Evolutionary conservation across 169 alveolate genomes (phyloP).

Genomic region (Blepharisma undulans): DNA sequence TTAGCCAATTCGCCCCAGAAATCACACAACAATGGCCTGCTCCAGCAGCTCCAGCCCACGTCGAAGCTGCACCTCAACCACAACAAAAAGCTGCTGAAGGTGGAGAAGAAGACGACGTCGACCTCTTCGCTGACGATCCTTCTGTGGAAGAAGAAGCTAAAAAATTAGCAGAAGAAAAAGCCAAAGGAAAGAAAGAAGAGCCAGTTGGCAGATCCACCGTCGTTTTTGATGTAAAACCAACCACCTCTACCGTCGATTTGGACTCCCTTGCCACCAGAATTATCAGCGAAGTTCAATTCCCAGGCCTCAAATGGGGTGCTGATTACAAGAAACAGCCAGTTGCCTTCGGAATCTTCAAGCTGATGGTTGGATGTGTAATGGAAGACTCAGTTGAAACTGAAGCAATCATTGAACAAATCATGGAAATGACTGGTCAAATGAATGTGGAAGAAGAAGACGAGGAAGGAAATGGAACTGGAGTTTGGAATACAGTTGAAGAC

Average conservation of each 20-base stretch:
- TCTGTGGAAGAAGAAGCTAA: conserved; percentile 58
- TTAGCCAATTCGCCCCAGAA: conserved; percentile 49
- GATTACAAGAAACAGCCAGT: conserved; percentile 76
- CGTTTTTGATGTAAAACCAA: conserved; percentile 86
- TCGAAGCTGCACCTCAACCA: conserved; percentile 45
- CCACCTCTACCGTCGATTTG: conserved; percentile 78
- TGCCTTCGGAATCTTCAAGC: conserved; percentile 77
- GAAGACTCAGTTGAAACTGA: conserved; percentile 74
- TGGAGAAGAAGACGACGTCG: conserved; percentile 59
- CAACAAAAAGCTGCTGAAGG: conserved; percentile 39
- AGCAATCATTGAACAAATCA: conserved; percentile 61
- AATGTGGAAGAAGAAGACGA: conserved; percentile 61
- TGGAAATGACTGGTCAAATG: conserved; percentile 62
- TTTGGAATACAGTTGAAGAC: background rate
- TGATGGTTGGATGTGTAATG: conserved; percentile 74
- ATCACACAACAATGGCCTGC: conserved; percentile 56
- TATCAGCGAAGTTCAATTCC: conserved; percentile 55
- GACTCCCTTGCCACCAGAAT: conserved; percentile 75
- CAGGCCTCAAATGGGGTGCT: conserved; percentile 80
- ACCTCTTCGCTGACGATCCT: conserved; percentile 63
- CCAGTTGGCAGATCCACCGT: conserved; percentile 84
- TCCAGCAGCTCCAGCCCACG: background rate
- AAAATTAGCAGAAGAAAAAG: conserved; percentile 68
- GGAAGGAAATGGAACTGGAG: conserved; percentile 29
- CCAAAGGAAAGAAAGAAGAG: conserved; percentile 61